Evolutionary conservation across 2,329 filamentous ascomycete genomes (phyloP).

Genomic region (Pseudogymnoascus sp.): DNA sequence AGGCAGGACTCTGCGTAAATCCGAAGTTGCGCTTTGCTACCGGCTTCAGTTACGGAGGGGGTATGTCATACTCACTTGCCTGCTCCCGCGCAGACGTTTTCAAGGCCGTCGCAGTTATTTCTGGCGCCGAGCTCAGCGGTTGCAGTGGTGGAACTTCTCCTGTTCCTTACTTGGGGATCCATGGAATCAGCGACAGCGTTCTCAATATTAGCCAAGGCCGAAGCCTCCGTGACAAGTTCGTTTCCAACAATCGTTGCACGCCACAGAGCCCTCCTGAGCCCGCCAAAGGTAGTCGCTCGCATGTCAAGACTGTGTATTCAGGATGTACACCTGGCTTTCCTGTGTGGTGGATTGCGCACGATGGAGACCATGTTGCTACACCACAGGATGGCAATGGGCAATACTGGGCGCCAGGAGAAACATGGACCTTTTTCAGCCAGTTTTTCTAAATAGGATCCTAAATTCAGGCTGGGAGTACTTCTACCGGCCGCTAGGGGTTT

Average conservation of each 20-base stretch:
- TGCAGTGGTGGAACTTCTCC: constrained; percentile 27
- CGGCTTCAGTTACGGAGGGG: constrained; percentile 31
- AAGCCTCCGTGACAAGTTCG: constrained; percentile 31
- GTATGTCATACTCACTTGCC: constrained; percentile 31
- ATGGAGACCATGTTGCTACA: constrained; percentile 26
- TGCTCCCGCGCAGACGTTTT: constrained; percentile 28
- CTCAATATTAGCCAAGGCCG: constrained; percentile 29
- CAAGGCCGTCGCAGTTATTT: constrained; percentile 29
- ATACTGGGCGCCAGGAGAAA: constrained; percentile 22
- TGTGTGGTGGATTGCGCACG: constrained; percentile 29
- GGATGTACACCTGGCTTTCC: constrained; percentile 29
- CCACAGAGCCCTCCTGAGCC: constrained; percentile 17
- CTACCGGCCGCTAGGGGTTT: background rate
- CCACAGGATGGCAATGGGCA: constrained; percentile 18
- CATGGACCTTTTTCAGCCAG: constrained; percentile 28
- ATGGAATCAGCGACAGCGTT: constrained; percentile 31
- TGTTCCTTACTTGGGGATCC: constrained; percentile 30
- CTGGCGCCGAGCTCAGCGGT: constrained; percentile 24
- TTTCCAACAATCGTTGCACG: constrained; percentile 31
- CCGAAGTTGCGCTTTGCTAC: constrained; percentile 28
- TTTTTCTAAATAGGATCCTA: background rate
- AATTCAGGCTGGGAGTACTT: background rate
- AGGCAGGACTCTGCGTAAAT: constrained; percentile 30
- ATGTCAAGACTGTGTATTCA: constrained; percentile 18
- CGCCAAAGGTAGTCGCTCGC: constrained; percentile 14